A percentile compares a stretch with the other conserved stretches of the same genome.
These are phyloP conservation scores for Drechslera avenae DNA, from an alignment of 2,329 filamentous ascomycete genomes.

Conservation along the genomic window DNA sequence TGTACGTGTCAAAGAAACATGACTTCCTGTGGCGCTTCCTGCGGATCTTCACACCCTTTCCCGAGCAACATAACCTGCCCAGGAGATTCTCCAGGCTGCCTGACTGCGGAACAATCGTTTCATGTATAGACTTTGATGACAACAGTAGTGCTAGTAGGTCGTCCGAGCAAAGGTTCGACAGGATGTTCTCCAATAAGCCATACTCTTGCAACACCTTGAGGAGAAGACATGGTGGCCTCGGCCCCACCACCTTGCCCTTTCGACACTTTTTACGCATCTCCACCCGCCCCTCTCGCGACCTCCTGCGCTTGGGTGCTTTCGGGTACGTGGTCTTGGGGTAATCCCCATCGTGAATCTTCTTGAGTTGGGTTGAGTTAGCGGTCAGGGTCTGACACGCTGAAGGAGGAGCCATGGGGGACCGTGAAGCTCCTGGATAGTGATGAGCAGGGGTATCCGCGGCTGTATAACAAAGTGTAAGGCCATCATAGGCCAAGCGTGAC, in stretches of 20 bases:
- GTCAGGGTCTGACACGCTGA: neutral
- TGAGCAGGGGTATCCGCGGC: constrained; percentile 10
- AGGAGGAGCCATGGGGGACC: constrained; percentile 1
- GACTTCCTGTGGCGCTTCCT: constrained; percentile 30
- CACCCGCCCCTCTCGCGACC: constrained; percentile 12
- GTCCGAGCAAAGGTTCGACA: constrained; percentile 29
- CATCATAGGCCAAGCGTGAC: constrained; percentile 2
- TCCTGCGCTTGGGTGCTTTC: constrained; percentile 28
- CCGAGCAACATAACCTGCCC: constrained; percentile 34
- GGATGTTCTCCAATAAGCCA: constrained; percentile 33
- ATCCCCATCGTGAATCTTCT: neutral
- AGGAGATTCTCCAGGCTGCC: constrained; percentile 36
- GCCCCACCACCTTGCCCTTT: neutral
- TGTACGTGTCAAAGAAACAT: constrained; percentile 25
- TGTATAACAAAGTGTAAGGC: neutral
- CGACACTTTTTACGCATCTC: constrained; percentile 16
- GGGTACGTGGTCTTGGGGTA: neutral
- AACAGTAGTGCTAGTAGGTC: constrained; percentile 39
- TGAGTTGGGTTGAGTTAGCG: neutral
- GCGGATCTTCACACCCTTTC: constrained; percentile 33
- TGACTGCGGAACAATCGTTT: constrained; percentile 27
- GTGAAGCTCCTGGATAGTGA: constrained; percentile 6
- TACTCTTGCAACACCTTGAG: constrained; percentile 33
- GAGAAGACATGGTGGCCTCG: constrained; percentile 20
- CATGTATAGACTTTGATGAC: constrained; percentile 33